phyloP scores from a whole-genome alignment of 768 basidiomycete species.

The Tephrocybe sp. region DNA sequence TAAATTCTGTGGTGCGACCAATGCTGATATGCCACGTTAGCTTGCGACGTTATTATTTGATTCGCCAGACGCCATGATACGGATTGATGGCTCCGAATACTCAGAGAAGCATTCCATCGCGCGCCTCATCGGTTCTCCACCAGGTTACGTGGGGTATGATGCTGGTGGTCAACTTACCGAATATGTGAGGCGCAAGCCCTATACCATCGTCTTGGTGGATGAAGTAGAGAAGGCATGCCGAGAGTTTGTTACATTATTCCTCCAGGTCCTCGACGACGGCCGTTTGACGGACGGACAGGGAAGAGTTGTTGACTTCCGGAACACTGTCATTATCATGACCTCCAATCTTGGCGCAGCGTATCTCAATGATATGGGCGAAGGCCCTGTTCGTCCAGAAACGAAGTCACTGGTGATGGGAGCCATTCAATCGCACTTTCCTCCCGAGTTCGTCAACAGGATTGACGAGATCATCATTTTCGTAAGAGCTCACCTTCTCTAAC shows the following conservation, averaged over 20 bases:
- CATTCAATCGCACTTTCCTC: slow-evolving; percentile 85
- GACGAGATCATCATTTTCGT: slow-evolving; percentile 85
- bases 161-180: slow-evolving; percentile 90
- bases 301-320: slow-evolving; percentile 83
- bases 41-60: slow-evolving; percentile 90
- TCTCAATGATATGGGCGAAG: slow-evolving; percentile 74
- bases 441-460: slow-evolving; percentile 90
- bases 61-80: slow-evolving; percentile 88
- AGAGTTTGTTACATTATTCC: slow-evolving; percentile 51
- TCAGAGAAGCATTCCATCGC: slow-evolving; percentile 69
- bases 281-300: slow-evolving; percentile 92
- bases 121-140: slow-evolving; percentile 59
- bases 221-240: slow-evolving; percentile 91
- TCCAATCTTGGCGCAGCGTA: slow-evolving; percentile 85
- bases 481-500: slow-evolving; percentile 23
- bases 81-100: slow-evolving; percentile 92
- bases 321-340: slow-evolving; percentile 94
- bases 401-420: slow-evolving; percentile 72
- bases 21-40: slow-evolving; percentile 34
- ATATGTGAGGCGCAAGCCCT: slow-evolving; percentile 89
- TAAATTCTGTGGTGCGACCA: background rate
- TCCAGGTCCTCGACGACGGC: slow-evolving; percentile 90
- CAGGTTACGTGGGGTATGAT: slow-evolving; percentile 92
- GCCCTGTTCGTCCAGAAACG: slow-evolving; percentile 61
- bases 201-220: slow-evolving; percentile 82